Conservation (phyloP, 164 flowering plant species). For the Tetrastigma voinierianum region DNA sequence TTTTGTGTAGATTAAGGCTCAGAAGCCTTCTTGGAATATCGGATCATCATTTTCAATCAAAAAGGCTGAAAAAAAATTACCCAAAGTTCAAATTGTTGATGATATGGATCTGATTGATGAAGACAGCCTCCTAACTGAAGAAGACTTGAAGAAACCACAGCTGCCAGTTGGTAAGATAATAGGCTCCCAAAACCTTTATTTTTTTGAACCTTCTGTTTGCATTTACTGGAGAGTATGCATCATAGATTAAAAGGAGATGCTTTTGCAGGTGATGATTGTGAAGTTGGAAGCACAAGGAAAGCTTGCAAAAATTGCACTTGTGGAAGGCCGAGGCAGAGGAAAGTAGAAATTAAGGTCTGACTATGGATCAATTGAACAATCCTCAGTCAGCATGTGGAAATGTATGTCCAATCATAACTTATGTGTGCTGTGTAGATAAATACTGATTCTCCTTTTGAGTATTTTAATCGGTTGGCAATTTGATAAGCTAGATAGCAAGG, state of each 20-base stretch:
- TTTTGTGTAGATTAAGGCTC: conserved; percentile 53
- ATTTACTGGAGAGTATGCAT: background rate
- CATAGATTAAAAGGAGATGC: background rate
- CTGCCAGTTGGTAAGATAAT: conserved; percentile 52
- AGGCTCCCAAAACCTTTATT: background rate
- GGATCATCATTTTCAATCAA: conserved; percentile 88
- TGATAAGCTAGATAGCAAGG: too few relatives aligned
- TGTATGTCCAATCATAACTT: conserved; percentile 44
- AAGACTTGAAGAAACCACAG: conserved; percentile 87
- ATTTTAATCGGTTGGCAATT: too few relatives aligned
- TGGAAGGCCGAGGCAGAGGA: conserved; percentile 92
- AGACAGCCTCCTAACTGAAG: conserved; percentile 87
- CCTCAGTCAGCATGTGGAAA: conserved; percentile 97
- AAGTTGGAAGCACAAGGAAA: conserved; percentile 85
- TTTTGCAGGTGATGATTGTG: conserved; percentile 78
- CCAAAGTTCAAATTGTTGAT: conserved; percentile 71
- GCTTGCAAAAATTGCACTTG: conserved; percentile 98
- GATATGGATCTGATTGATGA: conserved; percentile 93
- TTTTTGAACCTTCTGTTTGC: background rate
- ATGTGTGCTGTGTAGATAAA: background rate
- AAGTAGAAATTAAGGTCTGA: conserved; percentile 70
- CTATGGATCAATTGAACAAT: conserved; percentile 68
- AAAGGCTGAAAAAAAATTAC: conserved; percentile 45
- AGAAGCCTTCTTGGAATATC: conserved; percentile 84
- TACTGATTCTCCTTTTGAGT: too few relatives aligned